Conservation (phyloP, 768 basidiomycete genomes). For the Termitomyces heimii region DNA sequence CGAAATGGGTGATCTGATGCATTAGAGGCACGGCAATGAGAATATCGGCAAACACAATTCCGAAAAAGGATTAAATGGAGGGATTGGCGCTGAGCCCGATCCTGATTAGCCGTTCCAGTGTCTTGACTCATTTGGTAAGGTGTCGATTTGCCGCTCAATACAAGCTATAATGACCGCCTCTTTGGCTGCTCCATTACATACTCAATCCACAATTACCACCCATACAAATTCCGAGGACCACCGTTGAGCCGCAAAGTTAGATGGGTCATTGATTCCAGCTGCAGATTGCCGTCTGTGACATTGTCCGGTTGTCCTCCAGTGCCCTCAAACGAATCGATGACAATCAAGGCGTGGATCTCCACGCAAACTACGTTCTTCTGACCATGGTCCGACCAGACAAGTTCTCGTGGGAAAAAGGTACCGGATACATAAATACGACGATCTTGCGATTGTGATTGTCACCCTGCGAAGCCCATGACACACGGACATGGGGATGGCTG, state of each 20-base stretch:
- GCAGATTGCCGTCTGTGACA: constrained; percentile 8
- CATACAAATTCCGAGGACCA: constrained; percentile 19
- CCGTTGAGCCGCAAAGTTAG: constrained; percentile 3
- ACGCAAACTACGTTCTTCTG: background rate
- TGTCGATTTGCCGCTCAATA: constrained; percentile 23
- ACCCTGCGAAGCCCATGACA: constrained; percentile 14
- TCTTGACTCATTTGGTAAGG: constrained; percentile 8
- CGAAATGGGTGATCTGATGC: constrained; percentile 15
- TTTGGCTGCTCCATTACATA: constrained; percentile 6
- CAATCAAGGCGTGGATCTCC: background rate
- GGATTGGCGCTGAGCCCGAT: constrained; percentile 25
- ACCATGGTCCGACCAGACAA: background rate
- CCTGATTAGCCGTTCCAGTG: constrained; percentile 7
- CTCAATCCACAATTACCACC: constrained; percentile 4
- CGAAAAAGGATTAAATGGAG: constrained; percentile 14
- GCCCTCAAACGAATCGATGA: constrained; percentile 7
- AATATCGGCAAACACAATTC: constrained; percentile 20
- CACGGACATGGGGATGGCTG: constrained; percentile 3
- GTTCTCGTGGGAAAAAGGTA: background rate
- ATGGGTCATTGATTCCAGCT: constrained; percentile 1
- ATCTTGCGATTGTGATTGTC: constrained; percentile 5
- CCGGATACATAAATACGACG: background rate
- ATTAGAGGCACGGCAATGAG: constrained; percentile 14
- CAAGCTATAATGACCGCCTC: background rate
- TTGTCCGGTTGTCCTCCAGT: background rate